Evolutionary conservation across 768 basidiomycete species (phyloP).

Genomic region (Collybia mongolica): DNA sequence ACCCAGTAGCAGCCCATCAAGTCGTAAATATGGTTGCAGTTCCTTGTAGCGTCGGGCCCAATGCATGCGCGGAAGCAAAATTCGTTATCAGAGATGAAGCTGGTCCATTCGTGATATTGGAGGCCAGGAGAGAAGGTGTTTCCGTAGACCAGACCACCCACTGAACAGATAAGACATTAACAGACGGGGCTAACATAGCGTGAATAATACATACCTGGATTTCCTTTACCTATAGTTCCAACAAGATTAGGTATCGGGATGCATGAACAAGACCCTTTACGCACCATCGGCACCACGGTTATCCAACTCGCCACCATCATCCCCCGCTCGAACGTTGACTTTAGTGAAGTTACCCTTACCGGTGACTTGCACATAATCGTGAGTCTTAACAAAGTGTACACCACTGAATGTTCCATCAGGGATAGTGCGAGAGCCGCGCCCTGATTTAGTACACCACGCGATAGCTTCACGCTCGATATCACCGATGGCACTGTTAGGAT

Average conservation of each 20-base stretch:
- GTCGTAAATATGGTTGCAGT: constrained; percentile 81
- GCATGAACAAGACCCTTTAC: not conserved
- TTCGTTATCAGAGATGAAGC: constrained; percentile 65
- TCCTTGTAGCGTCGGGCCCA: constrained; percentile 51
- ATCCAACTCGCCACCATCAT: constrained; percentile 50
- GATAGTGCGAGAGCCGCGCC: constrained; percentile 44
- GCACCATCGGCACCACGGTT: constrained; percentile 51
- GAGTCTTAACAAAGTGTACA: constrained; percentile 47
- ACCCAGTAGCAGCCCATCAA: constrained; percentile 61
- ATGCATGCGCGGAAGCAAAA: constrained; percentile 79
- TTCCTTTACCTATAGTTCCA: constrained; percentile 37
- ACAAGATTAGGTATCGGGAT: not conserved
- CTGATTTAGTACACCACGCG: constrained; percentile 33
- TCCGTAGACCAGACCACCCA: constrained; percentile 73
- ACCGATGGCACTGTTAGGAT: constrained; percentile 51
- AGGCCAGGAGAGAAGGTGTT: constrained; percentile 47
- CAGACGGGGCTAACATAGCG: not conserved
- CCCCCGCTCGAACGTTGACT: constrained; percentile 54
- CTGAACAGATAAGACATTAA: constrained; percentile 27
- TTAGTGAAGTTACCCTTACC: constrained; percentile 59
- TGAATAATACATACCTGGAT: constrained; percentile 30
- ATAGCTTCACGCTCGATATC: constrained; percentile 59
- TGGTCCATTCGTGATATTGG: constrained; percentile 83
- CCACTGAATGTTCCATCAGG: constrained; percentile 34
- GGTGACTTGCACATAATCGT: constrained; percentile 59